Percentiles rank a stretch among this genome's conserved stretches.
Conservation (phyloP, 176 grass and related monocot genomes). For the Raddia guianensis region DNA sequence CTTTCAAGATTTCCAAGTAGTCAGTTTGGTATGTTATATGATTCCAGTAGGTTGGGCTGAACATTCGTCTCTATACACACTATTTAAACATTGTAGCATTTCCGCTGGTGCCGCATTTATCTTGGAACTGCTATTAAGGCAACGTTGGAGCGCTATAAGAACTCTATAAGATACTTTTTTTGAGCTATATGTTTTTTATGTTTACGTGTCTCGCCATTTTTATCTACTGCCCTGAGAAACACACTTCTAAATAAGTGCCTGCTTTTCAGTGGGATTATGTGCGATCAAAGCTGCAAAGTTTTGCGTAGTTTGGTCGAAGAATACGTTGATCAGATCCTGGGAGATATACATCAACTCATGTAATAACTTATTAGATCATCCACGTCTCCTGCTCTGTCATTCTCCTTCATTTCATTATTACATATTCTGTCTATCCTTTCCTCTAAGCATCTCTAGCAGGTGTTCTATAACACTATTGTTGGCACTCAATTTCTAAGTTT, state of each 20-base stretch:
- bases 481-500: too few species aligned
- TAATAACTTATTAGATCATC: too few species aligned
- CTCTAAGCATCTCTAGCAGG: too few species aligned
- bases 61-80: background rate
- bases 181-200: background rate
- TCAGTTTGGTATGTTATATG: slow-evolving; percentile 4
- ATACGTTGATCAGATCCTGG: too few species aligned
- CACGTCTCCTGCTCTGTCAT: too few species aligned
- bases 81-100: slow-evolving; percentile 1
- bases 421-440: too few species aligned
- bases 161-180: background rate
- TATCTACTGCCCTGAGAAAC: background rate
- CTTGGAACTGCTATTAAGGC: background rate
- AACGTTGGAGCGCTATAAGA: background rate
- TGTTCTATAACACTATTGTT: too few species aligned
- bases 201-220: background rate
- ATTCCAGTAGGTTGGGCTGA: slow-evolving; percentile 16
- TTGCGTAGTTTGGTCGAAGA: too few species aligned
- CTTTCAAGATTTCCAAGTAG: background rate
- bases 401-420: too few species aligned
- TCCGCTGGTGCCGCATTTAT: background rate
- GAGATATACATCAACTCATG: too few species aligned
- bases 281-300: background rate
- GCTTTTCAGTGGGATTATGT: background rate
- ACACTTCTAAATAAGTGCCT: background rate